Evolutionary conservation across 192 early-diverging fungal species (phyloP), one percentile per base, ranked within the genome.

Genomic region (Backusella luteola): DNA sequence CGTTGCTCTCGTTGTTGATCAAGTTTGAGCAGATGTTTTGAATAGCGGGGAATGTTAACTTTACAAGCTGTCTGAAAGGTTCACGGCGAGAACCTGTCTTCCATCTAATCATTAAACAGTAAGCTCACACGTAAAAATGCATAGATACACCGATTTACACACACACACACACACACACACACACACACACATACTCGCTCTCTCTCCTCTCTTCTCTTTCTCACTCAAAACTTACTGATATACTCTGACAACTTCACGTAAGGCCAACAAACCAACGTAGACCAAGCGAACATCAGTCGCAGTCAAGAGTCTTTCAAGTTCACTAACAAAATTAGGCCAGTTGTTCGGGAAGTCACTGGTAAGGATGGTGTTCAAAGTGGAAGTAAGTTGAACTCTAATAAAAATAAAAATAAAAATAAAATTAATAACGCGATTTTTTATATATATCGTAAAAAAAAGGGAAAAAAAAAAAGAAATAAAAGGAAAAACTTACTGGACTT

Each of bases 211-310:
- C 32, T 3, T 11, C 9, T 38, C 38, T 39, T 39, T 39, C 38
- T 12, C 32, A 32, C 38, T 39, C 9, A 39, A 39, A 11, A 84
- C 89, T 78, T 86, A 91, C 89, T 89, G 94, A 78, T 91, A 96
- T 38, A 89, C 83, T 81, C 90, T 94, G 52, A 95, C 89, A 3
- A 94, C 89, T 82, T 95, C 94, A 73, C 90, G 88, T 74, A 98
- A 76, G 8, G 93, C 93, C 63, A 93, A 77, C 12, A 98, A 84
- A 44, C 96, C 96, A 36, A 92, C 90, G 73, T 92, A 94, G 17
- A 94, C 90, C 34, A 82, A 83, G 74, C 88, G 84, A 39, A 85
- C 85, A 77, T 95, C 92, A 77, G 87, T 85, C 3, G 89, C 84
- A 66, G 90, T 83, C 26, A 96, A 83, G 49, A 92, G 77, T 67